A percentile compares a stretch with the other conserved stretches of the same genome.
These are phyloP conservation scores for Annulohypoxylon nitens DNA, from an alignment of 495 filamentous ascomycete genomes.

Conservation along the genomic window DNA sequence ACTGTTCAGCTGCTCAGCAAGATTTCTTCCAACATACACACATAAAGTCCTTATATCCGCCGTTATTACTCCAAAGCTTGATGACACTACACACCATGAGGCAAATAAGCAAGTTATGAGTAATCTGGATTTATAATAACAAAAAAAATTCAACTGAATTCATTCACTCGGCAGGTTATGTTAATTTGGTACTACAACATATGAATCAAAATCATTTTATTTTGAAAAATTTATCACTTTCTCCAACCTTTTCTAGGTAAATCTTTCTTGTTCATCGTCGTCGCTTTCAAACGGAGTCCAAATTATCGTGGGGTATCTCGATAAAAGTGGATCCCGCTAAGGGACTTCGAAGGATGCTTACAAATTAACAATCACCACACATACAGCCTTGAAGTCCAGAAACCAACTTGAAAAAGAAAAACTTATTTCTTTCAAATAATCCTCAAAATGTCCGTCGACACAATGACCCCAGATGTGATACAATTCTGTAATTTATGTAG, in stretches of 20 bases:
- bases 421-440: background rate
- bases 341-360: background rate
- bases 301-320: background rate
- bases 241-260: too few species aligned
- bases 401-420: background rate
- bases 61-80: background rate
- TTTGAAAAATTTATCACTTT: background rate
- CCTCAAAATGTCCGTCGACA: constrained; percentile 2
- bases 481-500: constrained; percentile 42
- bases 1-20: background rate
- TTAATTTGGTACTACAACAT: background rate
- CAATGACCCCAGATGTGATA: background rate
- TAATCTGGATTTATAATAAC: background rate
- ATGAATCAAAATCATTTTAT: background rate
- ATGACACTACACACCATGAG: background rate
- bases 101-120: background rate
- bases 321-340: background rate
- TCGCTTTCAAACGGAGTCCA: background rate
- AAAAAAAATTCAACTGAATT: background rate
- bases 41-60: background rate
- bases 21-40: background rate
- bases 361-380: constrained; percentile 1
- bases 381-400: background rate
- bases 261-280: background rate
- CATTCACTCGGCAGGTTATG: background rate